These are phyloP conservation scores for Stagonosporopsis chrysanthemi DNA, from an alignment of 2,329 filamentous ascomycete genomes.

Conservation along the genomic window DNA sequence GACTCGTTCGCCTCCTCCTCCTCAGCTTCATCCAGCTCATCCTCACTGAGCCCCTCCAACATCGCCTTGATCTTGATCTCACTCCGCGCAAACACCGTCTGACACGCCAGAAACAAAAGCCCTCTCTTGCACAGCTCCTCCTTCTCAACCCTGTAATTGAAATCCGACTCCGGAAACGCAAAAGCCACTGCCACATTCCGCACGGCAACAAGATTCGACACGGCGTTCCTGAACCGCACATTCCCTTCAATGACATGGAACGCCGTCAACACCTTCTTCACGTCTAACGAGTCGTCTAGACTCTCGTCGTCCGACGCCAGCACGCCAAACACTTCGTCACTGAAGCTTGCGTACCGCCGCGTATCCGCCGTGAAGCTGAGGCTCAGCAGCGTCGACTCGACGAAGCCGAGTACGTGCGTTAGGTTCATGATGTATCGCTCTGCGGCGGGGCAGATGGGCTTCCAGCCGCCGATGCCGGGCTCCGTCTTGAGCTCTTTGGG, in stretches of 20 bases:
- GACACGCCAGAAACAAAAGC: slow-evolving; percentile 38
- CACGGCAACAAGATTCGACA: slow-evolving; percentile 21
- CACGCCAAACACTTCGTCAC: slow-evolving; percentile 4
- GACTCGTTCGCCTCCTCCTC: slow-evolving; percentile 6
- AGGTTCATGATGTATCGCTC: slow-evolving; percentile 35
- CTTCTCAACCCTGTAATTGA: slow-evolving; percentile 26
- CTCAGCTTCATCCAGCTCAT: slow-evolving; percentile 16
- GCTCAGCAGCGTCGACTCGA: slow-evolving; percentile 19
- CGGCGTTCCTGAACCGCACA: slow-evolving; percentile 25
- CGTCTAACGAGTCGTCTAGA: slow-evolving; percentile 19
- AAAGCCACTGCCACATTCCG: slow-evolving; percentile 32
- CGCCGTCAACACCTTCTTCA: slow-evolving; percentile 30
- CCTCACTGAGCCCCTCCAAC: slow-evolving; percentile 25
- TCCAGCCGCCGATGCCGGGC: slow-evolving; percentile 19
- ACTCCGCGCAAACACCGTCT: slow-evolving; percentile 39
- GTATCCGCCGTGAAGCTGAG: slow-evolving; percentile 27
- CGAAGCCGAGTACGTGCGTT: slow-evolving; percentile 21
- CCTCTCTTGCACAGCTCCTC: slow-evolving; percentile 24
- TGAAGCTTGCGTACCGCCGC: slow-evolving; percentile 19
- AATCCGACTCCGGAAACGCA: slow-evolving; percentile 41
- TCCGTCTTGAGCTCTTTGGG: slow-evolving; percentile 11
- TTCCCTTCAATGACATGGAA: slow-evolving; percentile 37
- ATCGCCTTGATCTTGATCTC: slow-evolving; percentile 35
- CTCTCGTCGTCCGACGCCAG: background rate
- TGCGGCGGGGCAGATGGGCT: slow-evolving; percentile 25